These are phyloP conservation scores for Testicularia cyperi DNA, from an alignment of 1,284 basidiomycete genomes.

Conservation along the genomic window DNA sequence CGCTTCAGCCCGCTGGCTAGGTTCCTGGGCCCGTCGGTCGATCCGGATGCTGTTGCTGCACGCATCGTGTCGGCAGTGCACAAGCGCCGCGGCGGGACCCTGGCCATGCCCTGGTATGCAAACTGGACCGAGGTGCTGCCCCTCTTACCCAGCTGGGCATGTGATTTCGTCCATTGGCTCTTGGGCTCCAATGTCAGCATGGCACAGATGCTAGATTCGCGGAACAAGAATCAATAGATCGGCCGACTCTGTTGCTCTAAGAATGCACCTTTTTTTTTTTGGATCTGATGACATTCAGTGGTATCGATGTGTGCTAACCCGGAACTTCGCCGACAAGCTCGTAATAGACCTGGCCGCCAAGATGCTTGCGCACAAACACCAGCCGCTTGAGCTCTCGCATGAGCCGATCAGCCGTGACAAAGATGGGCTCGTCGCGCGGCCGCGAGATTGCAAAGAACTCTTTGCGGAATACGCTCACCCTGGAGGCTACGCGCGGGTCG, in stretches of 20 bases:
- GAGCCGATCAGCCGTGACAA: slow-evolving; percentile 16
- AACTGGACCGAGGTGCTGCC: slow-evolving; percentile 39
- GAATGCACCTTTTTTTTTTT: too few relatives aligned
- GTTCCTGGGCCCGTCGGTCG: slow-evolving; percentile 44
- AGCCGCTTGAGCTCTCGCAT: slow-evolving; percentile 6
- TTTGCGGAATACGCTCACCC: slow-evolving; percentile 11
- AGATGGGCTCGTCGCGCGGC: slow-evolving; percentile 14
- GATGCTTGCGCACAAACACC: slow-evolving; percentile 16
- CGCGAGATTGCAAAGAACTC: slow-evolving; percentile 10
- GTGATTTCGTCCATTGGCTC: slow-evolving; percentile 27
- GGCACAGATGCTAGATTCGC: slow-evolving; percentile 23
- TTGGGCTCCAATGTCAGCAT: slow-evolving; percentile 27
- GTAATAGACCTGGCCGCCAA: slow-evolving; percentile 13
- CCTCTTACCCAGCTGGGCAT: slow-evolving; percentile 38
- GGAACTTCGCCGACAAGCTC: slow-evolving; percentile 25
- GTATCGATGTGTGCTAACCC: too few relatives aligned
- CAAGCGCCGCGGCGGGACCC: slow-evolving; percentile 29
- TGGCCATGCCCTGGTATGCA: slow-evolving; percentile 48
- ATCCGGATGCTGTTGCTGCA: slow-evolving; percentile 31
- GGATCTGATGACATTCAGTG: too few relatives aligned
- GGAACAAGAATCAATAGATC: too few relatives aligned
- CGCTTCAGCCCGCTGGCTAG: slow-evolving; percentile 21
- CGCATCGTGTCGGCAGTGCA: slow-evolving; percentile 35
- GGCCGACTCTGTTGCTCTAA: too few relatives aligned
- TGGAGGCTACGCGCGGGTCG: slow-evolving; percentile 1